Base-by-base conservation (phyloP, 768 basidiomycete genomes). In the Boletus tomentosulus region DNA sequence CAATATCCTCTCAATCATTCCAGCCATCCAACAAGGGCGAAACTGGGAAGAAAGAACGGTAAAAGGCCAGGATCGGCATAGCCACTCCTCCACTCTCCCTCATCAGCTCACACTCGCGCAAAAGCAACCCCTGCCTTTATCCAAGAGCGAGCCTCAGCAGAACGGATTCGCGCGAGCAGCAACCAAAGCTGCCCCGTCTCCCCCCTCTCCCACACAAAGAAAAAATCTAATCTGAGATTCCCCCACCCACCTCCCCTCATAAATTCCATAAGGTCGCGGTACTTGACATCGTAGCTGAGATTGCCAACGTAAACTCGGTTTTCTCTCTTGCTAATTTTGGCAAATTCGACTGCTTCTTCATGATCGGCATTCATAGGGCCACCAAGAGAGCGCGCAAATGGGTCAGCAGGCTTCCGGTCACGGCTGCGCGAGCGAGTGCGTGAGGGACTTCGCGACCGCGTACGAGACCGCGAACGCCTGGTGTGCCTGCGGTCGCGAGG, bases 241-340 rank as follows among this genome's bases (percentile, higher is more conserved):
- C 84, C 83, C 84, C 76, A 94, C 95, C 88, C 91, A 97, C 95
- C 94, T 93, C 92, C 91, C 87, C 91, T 83, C 93, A 97, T 96
- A 72, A 97, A 98, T 85, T 98, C 93, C 84, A 95, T 93, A 74
- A 99, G 80, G 78, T 98, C 97, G 75, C 93, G 84, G 77, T 96
- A 98, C 76, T 88, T 95, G 85, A 94, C 92, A 72, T 96, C 92
- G 80, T 98, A 99, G 70, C 91, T 92, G 74, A 99, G 84, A 73
- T 99, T 99, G 68, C 97, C 96, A 72, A 98, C 92, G 67, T 99
- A 99, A 66, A 98, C 93, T 63, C 96, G 82, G 73, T 98, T 93
- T 80, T 98, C 97, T 76, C 92, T 84, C 82, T 95, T 92, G 87
- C 90, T 93, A 68, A 87, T 82, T 72, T 97, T 95, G 66, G 93